Evolutionary conservation across 148 eudicot genomes (phyloP).

Genomic region (Vaccinium vitisidaea): DNA sequence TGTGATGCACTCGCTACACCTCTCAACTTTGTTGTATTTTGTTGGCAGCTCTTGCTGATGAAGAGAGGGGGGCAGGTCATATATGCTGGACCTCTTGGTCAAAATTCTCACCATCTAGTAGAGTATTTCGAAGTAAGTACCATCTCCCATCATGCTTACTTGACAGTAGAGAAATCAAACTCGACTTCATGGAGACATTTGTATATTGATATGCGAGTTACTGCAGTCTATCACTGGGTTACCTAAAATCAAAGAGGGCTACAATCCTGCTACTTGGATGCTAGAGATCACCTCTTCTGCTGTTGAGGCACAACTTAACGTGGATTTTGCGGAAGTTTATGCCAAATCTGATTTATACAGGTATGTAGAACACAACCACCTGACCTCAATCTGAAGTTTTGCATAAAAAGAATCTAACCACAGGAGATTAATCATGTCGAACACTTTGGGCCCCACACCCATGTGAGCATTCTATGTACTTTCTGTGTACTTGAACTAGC

Average conservation of each 20-base stretch:
- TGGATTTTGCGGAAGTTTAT: slow-evolving; percentile 53
- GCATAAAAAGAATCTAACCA: neutral
- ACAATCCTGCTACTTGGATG: slow-evolving; percentile 65
- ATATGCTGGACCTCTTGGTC: slow-evolving; percentile 48
- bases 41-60: slow-evolving; percentile 43
- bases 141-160: neutral
- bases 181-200: neutral
- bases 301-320: slow-evolving; percentile 34
- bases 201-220: neutral
- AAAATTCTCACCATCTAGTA: slow-evolving; percentile 33
- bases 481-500: neutral
- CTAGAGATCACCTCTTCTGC: slow-evolving; percentile 42
- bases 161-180: slow-evolving; percentile 1
- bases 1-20: neutral
- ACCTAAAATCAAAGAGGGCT: slow-evolving; percentile 42
- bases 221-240: slow-evolving; percentile 37
- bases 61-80: slow-evolving; percentile 55
- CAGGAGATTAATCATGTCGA: neutral
- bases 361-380: slow-evolving; percentile 18
- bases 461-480: neutral
- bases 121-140: slow-evolving; percentile 46
- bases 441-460: neutral
- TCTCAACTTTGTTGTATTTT: slow-evolving; percentile 1
- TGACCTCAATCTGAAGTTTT: neutral
- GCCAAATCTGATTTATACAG: slow-evolving; percentile 35